Evolutionary conservation across 2,329 filamentous ascomycete genomes (phyloP).

Genomic region (Fusarium multiceps): DNA sequence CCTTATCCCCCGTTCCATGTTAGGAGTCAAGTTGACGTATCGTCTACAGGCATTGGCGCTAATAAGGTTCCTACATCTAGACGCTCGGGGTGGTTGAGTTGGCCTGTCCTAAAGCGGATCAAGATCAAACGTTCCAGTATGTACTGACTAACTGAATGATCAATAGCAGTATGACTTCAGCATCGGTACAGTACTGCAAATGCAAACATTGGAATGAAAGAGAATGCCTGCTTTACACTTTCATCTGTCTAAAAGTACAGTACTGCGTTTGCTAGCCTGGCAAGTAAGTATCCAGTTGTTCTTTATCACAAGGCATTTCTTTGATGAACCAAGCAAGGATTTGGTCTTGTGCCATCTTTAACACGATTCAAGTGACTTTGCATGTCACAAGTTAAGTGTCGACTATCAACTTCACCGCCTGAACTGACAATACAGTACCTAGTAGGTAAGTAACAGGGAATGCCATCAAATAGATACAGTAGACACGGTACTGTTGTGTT

Average conservation of each 20-base stretch:
- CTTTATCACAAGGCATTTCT: constrained; percentile 21
- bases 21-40: constrained; percentile 5
- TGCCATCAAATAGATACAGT: background rate
- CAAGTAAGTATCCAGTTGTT: background rate
- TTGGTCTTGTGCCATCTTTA: constrained; percentile 19
- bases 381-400: constrained; percentile 28
- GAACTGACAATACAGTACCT: background rate
- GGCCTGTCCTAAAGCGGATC: background rate
- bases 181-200: background rate
- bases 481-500: background rate
- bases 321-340: background rate
- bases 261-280: background rate
- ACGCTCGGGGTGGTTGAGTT: background rate
- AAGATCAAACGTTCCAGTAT: background rate
- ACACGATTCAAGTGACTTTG: constrained; percentile 32
- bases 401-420: constrained; percentile 11
- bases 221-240: background rate
- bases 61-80: background rate
- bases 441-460: background rate
- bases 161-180: background rate
- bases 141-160: background rate
- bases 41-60: background rate
- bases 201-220: constrained; percentile 10
- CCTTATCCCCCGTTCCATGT: background rate
- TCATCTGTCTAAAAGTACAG: background rate